Evolutionary conservation across 805 yeast species (phyloP).

Genomic region (Ogataea minuta): DNA sequence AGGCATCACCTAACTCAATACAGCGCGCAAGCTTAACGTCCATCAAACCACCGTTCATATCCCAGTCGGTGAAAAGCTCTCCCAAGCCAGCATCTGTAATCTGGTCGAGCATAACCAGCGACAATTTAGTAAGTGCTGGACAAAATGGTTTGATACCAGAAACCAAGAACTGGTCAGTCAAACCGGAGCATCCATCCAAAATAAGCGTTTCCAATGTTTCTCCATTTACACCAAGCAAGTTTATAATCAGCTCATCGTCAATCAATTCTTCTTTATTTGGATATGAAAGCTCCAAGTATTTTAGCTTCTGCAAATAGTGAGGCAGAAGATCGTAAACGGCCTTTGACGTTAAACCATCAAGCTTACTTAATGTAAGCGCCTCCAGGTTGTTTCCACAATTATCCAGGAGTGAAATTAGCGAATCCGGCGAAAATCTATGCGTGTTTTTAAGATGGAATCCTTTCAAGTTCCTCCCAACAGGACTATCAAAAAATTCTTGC

Average conservation of each 20-base stretch:
- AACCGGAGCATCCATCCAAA: constrained; percentile 69
- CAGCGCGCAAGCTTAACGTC: constrained; percentile 66
- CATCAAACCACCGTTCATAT: constrained; percentile 55
- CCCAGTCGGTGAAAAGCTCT: constrained; percentile 57
- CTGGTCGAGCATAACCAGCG: constrained; percentile 58
- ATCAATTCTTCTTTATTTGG: constrained; percentile 66
- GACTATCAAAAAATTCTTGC: constrained; percentile 65
- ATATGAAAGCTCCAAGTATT: constrained; percentile 61
- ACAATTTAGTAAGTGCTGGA: constrained; percentile 52
- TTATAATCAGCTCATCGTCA: constrained; percentile 64
- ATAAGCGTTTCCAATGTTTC: constrained; percentile 53
- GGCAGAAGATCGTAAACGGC: constrained; percentile 64
- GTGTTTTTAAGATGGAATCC: constrained; percentile 73
- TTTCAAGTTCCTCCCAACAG: constrained; percentile 51
- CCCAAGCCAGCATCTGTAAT: constrained; percentile 68
- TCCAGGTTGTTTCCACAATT: constrained; percentile 56
- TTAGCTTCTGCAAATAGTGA: constrained; percentile 53
- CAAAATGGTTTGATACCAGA: constrained; percentile 63
- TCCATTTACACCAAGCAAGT: constrained; percentile 61
- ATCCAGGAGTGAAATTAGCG: constrained; percentile 60
- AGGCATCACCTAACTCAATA: constrained; percentile 58
- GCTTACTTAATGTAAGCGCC: constrained; percentile 58
- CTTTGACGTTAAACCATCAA: constrained; percentile 67
- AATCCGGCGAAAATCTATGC: constrained; percentile 72
- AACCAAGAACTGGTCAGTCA: constrained; percentile 61